Percentiles rank a stretch among this genome's conserved stretches.
Evolutionary conservation across 169 alveolate species (phyloP).

Genomic region (Plasmodium coatneyi): DNA sequence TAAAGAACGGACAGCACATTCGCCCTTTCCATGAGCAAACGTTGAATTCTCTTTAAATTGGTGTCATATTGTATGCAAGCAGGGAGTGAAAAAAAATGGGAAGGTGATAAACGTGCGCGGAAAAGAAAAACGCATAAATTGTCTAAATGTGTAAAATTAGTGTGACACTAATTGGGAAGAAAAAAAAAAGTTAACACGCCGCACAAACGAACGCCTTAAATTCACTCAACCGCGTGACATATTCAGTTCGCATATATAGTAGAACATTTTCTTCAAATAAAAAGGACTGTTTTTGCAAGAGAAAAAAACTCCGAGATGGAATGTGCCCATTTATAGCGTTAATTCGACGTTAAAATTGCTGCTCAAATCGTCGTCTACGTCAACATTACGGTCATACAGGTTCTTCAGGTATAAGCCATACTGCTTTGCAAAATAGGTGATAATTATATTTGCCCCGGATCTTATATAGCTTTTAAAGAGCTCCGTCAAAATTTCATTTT

Average conservation of each 20-base stretch:
- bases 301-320: background rate
- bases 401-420: slow-evolving; percentile 78
- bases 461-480: slow-evolving; percentile 86
- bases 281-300: background rate
- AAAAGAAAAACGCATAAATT: background rate
- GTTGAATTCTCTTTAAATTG: background rate
- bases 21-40: background rate
- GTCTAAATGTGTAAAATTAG: background rate
- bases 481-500: slow-evolving; percentile 88
- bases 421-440: slow-evolving; percentile 87
- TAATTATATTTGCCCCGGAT: slow-evolving; percentile 91
- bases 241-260: background rate
- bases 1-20: background rate
- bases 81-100: background rate
- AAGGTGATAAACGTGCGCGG: background rate
- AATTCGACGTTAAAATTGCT: slow-evolving; percentile 59
- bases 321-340: slow-evolving; percentile 7
- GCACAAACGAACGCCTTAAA: background rate
- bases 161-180: background rate
- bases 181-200: background rate
- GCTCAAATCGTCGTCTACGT: slow-evolving; percentile 30
- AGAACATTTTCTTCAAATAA: background rate
- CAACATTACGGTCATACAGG: slow-evolving; percentile 63
- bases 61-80: background rate
- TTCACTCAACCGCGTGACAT: background rate